Conservation (phyloP, 148 eudicot genomes). For the Camellia granthamiana region DNA sequence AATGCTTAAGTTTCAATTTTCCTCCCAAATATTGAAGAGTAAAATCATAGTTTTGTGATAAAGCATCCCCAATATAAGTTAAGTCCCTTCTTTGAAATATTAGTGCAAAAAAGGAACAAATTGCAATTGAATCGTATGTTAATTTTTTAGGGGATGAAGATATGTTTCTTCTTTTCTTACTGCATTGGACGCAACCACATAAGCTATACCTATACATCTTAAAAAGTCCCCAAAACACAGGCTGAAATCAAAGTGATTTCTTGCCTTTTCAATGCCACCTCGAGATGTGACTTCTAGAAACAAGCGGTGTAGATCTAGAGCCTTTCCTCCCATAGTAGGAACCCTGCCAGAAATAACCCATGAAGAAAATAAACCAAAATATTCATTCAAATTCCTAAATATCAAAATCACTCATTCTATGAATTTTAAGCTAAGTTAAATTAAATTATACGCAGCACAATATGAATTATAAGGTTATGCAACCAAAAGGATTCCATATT, state of each 20-base stretch:
- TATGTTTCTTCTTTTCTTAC: conserved; percentile 3
- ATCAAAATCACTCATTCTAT: too few relatives aligned
- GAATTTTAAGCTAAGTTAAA: neutral
- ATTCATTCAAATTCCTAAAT: neutral
- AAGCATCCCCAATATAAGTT: neutral
- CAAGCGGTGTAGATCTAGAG: conserved; percentile 62
- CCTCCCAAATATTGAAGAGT: neutral
- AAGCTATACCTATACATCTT: too few relatives aligned
- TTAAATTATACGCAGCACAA: conserved; percentile 3
- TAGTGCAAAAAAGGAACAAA: neutral
- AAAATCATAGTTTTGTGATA: neutral
- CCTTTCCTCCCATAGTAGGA: conserved; percentile 58
- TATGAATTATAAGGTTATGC: neutral
- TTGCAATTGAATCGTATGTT: neutral
- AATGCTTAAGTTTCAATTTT: neutral
- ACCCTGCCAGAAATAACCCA: conserved; percentile 31
- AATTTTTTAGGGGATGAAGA: neutral
- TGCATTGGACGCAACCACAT: neutral
- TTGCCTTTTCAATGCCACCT: conserved; percentile 85
- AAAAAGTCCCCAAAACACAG: neutral
- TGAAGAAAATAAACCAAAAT: neutral
- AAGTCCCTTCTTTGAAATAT: neutral
- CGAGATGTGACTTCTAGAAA: conserved; percentile 83
- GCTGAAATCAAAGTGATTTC: conserved; percentile 5
- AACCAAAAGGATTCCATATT: neutral